A percentile compares a stretch with the other conserved stretches of the same genome.
These are phyloP conservation scores for Gracilaria domingensis DNA, from an alignment of 23 red algal genomes.

Conservation along the genomic window DNA sequence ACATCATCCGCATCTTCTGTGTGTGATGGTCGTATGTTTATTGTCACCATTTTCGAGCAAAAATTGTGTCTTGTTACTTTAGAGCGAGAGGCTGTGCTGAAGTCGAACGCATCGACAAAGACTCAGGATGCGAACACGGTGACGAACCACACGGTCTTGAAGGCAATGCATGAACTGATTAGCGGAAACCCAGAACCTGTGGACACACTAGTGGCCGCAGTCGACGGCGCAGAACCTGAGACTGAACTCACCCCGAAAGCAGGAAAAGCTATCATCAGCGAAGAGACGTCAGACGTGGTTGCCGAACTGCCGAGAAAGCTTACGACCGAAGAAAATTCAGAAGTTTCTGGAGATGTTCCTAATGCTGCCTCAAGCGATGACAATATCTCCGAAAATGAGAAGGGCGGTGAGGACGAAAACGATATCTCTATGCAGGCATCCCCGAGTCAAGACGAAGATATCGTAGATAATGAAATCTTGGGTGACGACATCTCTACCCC, in stretches of 20 bases:
- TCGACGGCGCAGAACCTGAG: neutral
- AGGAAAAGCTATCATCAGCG: neutral
- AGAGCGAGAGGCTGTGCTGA: neutral
- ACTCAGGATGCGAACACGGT: too few species aligned
- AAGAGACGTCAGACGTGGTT: neutral
- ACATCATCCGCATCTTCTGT: conserved; percentile 16
- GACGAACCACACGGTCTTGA: neutral
- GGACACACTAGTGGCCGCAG: neutral
- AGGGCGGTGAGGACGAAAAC: neutral
- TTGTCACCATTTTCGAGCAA: conserved; percentile 13
- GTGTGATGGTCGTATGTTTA: conserved; percentile 9
- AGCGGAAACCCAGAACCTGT: conserved; percentile 28
- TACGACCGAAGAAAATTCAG: neutral
- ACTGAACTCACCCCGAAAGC: neutral
- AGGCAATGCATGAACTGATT: conserved; percentile 6
- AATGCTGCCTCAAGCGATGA: neutral
- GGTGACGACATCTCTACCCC: neutral
- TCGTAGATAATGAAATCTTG: neutral
- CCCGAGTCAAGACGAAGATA: neutral
- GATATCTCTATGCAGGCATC: neutral
- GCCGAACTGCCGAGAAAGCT: neutral
- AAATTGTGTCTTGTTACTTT: conserved; percentile 2
- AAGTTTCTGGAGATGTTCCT: neutral
- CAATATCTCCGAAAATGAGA: neutral
- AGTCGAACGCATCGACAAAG: neutral